Conservation (phyloP, 129 eudicot species). For the Silybum marianum region DNA sequence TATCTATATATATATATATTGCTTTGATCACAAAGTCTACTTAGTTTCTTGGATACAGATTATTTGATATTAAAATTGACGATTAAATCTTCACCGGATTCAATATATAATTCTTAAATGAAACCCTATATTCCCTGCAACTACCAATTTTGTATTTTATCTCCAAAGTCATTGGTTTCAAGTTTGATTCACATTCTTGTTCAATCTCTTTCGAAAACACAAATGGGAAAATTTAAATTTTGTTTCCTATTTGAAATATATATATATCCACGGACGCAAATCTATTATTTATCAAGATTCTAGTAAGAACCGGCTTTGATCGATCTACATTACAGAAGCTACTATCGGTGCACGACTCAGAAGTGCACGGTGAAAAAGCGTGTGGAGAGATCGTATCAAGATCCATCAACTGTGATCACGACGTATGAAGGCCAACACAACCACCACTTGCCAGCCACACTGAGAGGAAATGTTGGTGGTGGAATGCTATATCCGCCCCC, state of each 20-base stretch:
- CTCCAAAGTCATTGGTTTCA: slow-evolving; percentile 23
- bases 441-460: slow-evolving; percentile 80
- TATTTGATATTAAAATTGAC: slow-evolving; percentile 20
- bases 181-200: slow-evolving; percentile 26
- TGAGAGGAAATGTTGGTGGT: slow-evolving; percentile 65
- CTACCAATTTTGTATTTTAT: slow-evolving; percentile 26
- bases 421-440: slow-evolving; percentile 96
- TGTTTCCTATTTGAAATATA: slow-evolving; percentile 9
- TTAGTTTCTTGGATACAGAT: slow-evolving; percentile 26
- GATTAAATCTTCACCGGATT: slow-evolving; percentile 13
- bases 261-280: neutral
- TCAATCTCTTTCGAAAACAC: neutral
- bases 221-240: slow-evolving; percentile 12
- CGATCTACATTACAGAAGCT: slow-evolving; percentile 58
- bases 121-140: slow-evolving; percentile 35
- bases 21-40: slow-evolving; percentile 36
- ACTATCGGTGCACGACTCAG: slow-evolving; percentile 91
- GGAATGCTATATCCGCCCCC: slow-evolving; percentile 50
- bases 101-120: slow-evolving; percentile 19
- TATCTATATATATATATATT: neutral
- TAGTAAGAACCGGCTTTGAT: neutral
- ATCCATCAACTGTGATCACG: slow-evolving; percentile 80
- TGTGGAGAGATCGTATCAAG: slow-evolving; percentile 85
- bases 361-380: slow-evolving; percentile 91
- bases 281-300: neutral